These are phyloP conservation scores for Trametes gibbosa DNA, from an alignment of 768 basidiomycete genomes.

Conservation along the genomic window DNA sequence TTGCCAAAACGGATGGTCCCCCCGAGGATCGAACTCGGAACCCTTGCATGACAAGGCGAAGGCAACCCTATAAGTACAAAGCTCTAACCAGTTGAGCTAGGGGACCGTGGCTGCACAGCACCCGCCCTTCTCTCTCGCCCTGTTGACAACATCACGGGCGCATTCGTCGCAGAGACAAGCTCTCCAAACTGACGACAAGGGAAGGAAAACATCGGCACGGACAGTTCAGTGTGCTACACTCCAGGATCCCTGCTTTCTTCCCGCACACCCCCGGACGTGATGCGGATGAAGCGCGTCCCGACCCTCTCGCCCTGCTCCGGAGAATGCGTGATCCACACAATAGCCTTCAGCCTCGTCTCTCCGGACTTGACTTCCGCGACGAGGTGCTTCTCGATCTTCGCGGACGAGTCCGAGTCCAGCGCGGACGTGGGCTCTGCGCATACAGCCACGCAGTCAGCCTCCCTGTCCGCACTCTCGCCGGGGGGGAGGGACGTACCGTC, in stretches of 20 bases:
- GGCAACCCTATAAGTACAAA: conserved; percentile 60
- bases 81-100: conserved; percentile 62
- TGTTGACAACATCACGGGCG: too few relatives aligned
- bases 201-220: neutral
- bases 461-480: neutral
- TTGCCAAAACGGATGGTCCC: conserved; percentile 39
- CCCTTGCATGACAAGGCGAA: conserved; percentile 46
- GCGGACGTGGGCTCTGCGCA: conserved; percentile 84
- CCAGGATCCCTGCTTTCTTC: conserved; percentile 23
- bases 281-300: conserved; percentile 63
- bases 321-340: conserved; percentile 89
- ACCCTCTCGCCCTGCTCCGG: conserved; percentile 74
- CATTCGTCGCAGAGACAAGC: too few relatives aligned
- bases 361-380: conserved; percentile 46
- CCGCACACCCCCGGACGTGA: conserved; percentile 25
- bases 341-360: conserved; percentile 57
- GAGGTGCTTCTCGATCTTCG: conserved; percentile 64
- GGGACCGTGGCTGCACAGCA: conserved; percentile 34
- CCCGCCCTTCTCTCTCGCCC: neutral
- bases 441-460: neutral
- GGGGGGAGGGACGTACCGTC: conserved; percentile 54
- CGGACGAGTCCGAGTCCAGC: conserved; percentile 66
- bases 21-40: conserved; percentile 64
- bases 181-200: too few relatives aligned
- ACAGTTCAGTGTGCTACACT: conserved; percentile 30